Evolutionary conservation across 2,329 filamentous ascomycete species (phyloP).

Genomic region (Ceratocystis colombiana): DNA sequence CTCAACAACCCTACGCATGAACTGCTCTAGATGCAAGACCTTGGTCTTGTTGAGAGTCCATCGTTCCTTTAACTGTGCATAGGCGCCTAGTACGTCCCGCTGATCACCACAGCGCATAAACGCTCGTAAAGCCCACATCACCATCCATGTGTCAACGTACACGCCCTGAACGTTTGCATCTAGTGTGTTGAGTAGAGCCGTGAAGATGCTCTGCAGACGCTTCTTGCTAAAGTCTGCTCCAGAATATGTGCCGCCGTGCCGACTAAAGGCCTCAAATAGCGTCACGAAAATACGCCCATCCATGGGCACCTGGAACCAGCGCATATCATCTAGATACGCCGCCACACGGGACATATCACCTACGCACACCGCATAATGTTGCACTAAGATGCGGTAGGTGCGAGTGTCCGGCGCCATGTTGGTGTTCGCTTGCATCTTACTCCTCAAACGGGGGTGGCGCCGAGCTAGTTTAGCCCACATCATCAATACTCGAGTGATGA

Average conservation of each 20-base stretch:
- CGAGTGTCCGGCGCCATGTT: conserved; percentile 58
- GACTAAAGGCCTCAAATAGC: conserved; percentile 71
- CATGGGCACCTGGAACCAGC: conserved; percentile 53
- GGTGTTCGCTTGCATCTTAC: conserved; percentile 37
- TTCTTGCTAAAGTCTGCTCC: conserved; percentile 58
- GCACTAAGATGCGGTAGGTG: conserved; percentile 71
- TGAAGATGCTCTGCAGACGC: conserved; percentile 59
- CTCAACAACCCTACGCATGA: conserved; percentile 30
- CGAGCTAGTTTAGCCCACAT: conserved; percentile 48
- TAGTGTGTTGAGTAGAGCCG: conserved; percentile 49
- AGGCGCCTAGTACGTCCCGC: conserved; percentile 46
- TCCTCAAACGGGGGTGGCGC: conserved; percentile 16
- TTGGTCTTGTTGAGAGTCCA: conserved; percentile 43
- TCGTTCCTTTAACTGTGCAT: conserved; percentile 39
- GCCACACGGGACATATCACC: conserved; percentile 65
- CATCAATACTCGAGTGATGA: conserved; percentile 47
- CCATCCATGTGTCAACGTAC: conserved; percentile 50
- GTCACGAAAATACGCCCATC: conserved; percentile 69
- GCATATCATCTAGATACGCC: conserved; percentile 72
- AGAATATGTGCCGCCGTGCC: conserved; percentile 40
- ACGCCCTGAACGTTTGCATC: conserved; percentile 40
- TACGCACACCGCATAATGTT: conserved; percentile 56
- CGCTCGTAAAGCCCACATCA: conserved; percentile 51
- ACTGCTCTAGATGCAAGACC: conserved; percentile 38
- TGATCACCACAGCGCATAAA: conserved; percentile 50